These are phyloP conservation scores for Penicillium sclerotigenum DNA, from an alignment of 2,329 filamentous ascomycete species.

Conservation along the genomic window DNA sequence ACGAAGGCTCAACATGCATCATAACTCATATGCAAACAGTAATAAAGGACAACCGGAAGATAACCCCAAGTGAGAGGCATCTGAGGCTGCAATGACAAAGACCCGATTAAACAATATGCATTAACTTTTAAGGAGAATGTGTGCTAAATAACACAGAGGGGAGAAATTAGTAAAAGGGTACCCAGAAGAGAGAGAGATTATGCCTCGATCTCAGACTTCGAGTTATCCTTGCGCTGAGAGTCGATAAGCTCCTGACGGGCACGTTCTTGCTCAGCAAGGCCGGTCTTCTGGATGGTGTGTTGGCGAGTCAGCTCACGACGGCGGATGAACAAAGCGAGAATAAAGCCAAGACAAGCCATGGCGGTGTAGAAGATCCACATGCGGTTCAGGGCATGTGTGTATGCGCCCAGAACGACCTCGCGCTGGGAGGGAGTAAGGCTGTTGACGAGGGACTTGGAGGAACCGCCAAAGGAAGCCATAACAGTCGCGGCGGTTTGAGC, in stretches of 20 bases:
- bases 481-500: slow-evolving; percentile 26
- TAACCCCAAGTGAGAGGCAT: neutral
- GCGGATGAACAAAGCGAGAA: slow-evolving; percentile 41
- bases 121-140: neutral
- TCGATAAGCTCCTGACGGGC: slow-evolving; percentile 45
- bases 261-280: slow-evolving; percentile 45
- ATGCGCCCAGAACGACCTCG: slow-evolving; percentile 40
- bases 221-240: slow-evolving; percentile 55
- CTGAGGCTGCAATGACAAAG: neutral
- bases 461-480: slow-evolving; percentile 36
- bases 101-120: neutral
- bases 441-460: slow-evolving; percentile 34
- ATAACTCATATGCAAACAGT: neutral
- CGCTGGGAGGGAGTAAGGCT: slow-evolving; percentile 34
- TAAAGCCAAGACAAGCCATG: slow-evolving; percentile 35
- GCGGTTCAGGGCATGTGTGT: slow-evolving; percentile 44
- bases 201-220: slow-evolving; percentile 56
- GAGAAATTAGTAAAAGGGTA: neutral
- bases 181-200: neutral
- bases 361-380: slow-evolving; percentile 52
- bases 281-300: slow-evolving; percentile 46
- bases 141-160: neutral
- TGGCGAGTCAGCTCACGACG: slow-evolving; percentile 39
- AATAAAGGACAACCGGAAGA: neutral
- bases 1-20: neutral